A percentile compares a stretch with the other conserved stretches of the same genome.
Evolutionary conservation across 768 basidiomycete species (phyloP).

Genomic region (Auriscalpium microsporum): DNA sequence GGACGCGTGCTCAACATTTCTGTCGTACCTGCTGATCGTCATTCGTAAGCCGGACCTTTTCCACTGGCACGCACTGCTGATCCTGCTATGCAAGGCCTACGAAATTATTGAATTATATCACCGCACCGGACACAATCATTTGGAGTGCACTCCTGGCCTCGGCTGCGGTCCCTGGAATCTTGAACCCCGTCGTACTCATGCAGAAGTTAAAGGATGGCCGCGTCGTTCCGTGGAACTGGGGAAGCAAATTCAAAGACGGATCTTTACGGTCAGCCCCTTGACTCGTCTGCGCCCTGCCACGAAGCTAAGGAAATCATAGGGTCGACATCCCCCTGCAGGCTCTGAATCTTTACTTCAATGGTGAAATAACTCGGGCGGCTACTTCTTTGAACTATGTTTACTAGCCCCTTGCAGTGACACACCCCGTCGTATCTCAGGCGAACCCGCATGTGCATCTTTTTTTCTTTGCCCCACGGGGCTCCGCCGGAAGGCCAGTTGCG

Average conservation of each 20-base stretch:
- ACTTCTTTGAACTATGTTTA: no score
- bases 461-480: conserved; percentile 87
- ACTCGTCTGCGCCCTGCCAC: not conserved
- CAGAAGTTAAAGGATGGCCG: conserved; percentile 77
- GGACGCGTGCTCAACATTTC: conserved; percentile 92
- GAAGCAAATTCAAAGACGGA: conserved; percentile 89
- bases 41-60: conserved; percentile 46
- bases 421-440: conserved; percentile 90
- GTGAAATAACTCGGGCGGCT: conserved; percentile 24
- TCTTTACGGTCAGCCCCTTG: conserved; percentile 54
- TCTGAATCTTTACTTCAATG: conserved; percentile 84
- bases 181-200: conserved; percentile 94
- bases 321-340: conserved; percentile 94
- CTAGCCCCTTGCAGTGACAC: conserved; percentile 49
- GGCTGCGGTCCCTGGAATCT: conserved; percentile 90
- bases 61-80: not conserved
- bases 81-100: conserved; percentile 57
- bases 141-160: conserved; percentile 80
- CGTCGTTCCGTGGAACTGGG: conserved; percentile 90
- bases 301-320: conserved; percentile 27
- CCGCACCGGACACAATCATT: conserved; percentile 86
- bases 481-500: conserved; percentile 87
- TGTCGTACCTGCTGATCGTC: conserved; percentile 82
- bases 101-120: conserved; percentile 90
- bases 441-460: conserved; percentile 91